Evolutionary conservation across 1,284 basidiomycete genomes (phyloP).

Genomic region (Microbotryomycetes sp.): DNA sequence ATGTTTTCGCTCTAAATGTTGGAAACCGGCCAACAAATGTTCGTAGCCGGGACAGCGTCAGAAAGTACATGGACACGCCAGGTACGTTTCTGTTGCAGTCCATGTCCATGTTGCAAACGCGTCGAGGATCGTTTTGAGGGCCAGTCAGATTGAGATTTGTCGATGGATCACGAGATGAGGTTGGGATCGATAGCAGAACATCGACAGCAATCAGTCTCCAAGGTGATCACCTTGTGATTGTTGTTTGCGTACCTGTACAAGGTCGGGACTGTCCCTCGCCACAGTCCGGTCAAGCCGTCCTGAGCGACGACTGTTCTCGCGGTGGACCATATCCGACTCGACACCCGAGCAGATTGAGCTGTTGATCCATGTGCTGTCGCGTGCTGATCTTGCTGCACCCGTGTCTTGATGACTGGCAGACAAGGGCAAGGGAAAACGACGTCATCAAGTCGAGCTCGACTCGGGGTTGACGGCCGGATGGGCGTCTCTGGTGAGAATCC

Average conservation of each 20-base stretch:
- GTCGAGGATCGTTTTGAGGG: not conserved
- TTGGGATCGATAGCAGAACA: no score
- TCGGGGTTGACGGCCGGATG: not conserved
- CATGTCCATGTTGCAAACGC: not conserved
- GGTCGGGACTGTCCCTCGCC: conserved; percentile 80
- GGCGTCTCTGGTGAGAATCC: not conserved
- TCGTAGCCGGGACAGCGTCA: conserved; percentile 70
- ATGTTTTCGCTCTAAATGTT: conserved; percentile 5
- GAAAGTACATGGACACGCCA: conserved; percentile 87
- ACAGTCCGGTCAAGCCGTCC: conserved; percentile 45
- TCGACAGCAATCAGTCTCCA: conserved; percentile 9
- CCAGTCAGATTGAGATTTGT: not conserved
- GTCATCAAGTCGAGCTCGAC: no score
- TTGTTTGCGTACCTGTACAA: conserved; percentile 53
- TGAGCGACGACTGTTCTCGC: conserved; percentile 40
- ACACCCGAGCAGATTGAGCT: not conserved
- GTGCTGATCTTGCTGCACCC: conserved; percentile 23
- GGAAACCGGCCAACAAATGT: conserved; percentile 41
- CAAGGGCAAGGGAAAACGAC: not conserved
- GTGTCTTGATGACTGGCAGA: conserved; percentile 27
- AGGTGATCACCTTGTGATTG: not conserved
- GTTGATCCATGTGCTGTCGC: not conserved
- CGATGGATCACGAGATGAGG: not conserved
- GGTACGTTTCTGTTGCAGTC: conserved; percentile 68
- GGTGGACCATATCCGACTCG: conserved; percentile 14